Evolutionary conservation across 306 rosid genomes (phyloP).

Genomic region (Cicer bijugum): DNA sequence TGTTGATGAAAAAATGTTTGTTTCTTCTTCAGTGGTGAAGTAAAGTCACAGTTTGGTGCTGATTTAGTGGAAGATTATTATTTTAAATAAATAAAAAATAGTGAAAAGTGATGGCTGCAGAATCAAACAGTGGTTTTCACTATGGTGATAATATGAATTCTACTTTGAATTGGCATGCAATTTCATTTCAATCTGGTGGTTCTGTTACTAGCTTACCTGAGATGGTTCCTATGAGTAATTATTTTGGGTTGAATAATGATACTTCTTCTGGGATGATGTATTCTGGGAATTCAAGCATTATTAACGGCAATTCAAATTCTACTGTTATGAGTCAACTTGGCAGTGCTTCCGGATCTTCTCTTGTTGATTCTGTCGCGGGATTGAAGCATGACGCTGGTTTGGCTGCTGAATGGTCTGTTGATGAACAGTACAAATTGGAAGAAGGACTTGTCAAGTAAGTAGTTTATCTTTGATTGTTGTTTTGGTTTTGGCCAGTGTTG

Average conservation of each 20-base stretch:
- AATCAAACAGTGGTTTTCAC: slow-evolving; percentile 75
- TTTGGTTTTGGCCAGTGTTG: neutral
- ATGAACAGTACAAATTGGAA: slow-evolving; percentile 78
- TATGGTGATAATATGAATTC: slow-evolving; percentile 61
- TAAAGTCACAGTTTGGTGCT: neutral
- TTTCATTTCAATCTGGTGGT: slow-evolving; percentile 74
- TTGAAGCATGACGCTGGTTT: slow-evolving; percentile 79
- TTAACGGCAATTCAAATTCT: slow-evolving; percentile 40
- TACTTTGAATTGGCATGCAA: slow-evolving; percentile 63
- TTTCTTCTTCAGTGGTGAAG: slow-evolving; percentile 12
- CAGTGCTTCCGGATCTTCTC: slow-evolving; percentile 60
- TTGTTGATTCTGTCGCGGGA: slow-evolving; percentile 77
- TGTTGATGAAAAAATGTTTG: slow-evolving; percentile 37
- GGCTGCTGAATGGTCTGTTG: slow-evolving; percentile 92
- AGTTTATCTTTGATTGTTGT: slow-evolving; percentile 31
- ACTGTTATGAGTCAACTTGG: slow-evolving; percentile 61
- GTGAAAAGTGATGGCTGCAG: slow-evolving; percentile 59
- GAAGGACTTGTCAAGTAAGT: slow-evolving; percentile 80
- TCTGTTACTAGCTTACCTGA: slow-evolving; percentile 61
- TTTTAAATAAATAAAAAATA: slow-evolving; percentile 11
- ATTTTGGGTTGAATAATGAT: slow-evolving; percentile 57
- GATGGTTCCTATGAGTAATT: slow-evolving; percentile 72
- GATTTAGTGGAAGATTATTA: slow-evolving; percentile 31
- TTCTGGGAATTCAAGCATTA: slow-evolving; percentile 59
- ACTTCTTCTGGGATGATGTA: slow-evolving; percentile 57